These are phyloP conservation scores for Suillus spraguei DNA, from an alignment of 768 basidiomycete genomes.

Conservation along the genomic window DNA sequence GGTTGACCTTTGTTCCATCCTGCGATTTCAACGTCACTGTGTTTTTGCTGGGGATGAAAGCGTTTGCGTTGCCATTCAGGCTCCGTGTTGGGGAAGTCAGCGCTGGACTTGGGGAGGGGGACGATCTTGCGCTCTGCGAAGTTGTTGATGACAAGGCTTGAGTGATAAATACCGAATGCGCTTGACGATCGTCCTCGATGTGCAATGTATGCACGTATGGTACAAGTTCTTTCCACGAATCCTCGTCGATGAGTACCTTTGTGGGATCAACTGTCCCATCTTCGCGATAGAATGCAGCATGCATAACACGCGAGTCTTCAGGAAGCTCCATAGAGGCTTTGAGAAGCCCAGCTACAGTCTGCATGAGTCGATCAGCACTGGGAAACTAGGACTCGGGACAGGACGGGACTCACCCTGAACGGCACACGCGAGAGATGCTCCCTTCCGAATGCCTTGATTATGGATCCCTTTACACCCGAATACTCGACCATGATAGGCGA, in stretches of 20 bases:
- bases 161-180: constrained; percentile 6
- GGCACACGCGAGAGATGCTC: constrained; percentile 34
- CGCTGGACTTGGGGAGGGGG: constrained; percentile 6
- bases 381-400: neutral
- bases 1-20: constrained; percentile 19
- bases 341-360: constrained; percentile 31
- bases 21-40: constrained; percentile 25
- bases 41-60: constrained; percentile 25
- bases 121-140: neutral
- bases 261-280: constrained; percentile 31
- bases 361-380: neutral
- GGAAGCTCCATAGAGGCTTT: constrained; percentile 25
- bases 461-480: constrained; percentile 17
- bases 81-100: constrained; percentile 12
- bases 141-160: constrained; percentile 14
- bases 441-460: constrained; percentile 32
- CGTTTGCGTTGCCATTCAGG: constrained; percentile 27
- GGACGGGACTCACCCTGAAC: constrained; percentile 28
- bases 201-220: constrained; percentile 35
- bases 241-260: constrained; percentile 29
- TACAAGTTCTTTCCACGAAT: constrained; percentile 35
- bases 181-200: constrained; percentile 30
- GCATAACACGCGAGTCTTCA: constrained; percentile 21
- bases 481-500: constrained; percentile 33
- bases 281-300: constrained; percentile 33